These are phyloP conservation scores for Acidiella bohemica DNA, from an alignment of 495 filamentous ascomycete species.

Conservation along the genomic window DNA sequence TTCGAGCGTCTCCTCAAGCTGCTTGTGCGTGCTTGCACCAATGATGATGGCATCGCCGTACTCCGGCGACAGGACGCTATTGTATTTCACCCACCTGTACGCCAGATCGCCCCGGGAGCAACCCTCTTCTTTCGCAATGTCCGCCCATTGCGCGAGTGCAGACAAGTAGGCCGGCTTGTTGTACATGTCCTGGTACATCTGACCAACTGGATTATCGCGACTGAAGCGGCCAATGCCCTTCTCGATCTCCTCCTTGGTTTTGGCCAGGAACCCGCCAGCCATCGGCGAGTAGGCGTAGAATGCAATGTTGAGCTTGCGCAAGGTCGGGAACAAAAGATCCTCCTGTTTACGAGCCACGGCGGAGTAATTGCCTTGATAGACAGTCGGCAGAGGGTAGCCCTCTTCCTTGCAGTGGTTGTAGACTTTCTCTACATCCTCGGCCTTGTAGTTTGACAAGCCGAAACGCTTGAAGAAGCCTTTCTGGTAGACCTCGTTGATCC, in stretches of 20 bases:
- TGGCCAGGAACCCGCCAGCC: conserved; percentile 28
- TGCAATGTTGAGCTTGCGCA: conserved; percentile 23
- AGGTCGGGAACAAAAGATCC: conserved; percentile 25
- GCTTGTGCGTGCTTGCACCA: conserved; percentile 26
- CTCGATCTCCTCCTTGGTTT: conserved; percentile 24
- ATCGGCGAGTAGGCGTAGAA: conserved; percentile 32
- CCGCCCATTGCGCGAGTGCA: conserved; percentile 24
- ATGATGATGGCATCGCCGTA: conserved; percentile 17
- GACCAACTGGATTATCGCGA: conserved; percentile 6
- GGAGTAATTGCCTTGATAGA: conserved; percentile 35
- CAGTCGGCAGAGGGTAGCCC: conserved; percentile 33
- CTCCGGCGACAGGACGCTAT: conserved; percentile 9
- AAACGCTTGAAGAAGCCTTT: conserved; percentile 35
- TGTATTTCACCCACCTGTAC: conserved; percentile 18
- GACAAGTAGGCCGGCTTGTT: conserved; percentile 42
- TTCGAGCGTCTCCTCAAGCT: conserved; percentile 39
- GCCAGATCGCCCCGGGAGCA: conserved; percentile 36
- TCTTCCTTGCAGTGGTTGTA: conserved; percentile 30
- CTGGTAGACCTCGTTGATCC: conserved; percentile 31
- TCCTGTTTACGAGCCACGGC: conserved; percentile 27
- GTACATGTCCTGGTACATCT: conserved; percentile 34
- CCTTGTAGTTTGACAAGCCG: conserved; percentile 37
- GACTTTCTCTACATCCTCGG: conserved; percentile 33
- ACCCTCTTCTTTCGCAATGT: conserved; percentile 35
- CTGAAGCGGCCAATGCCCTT: conserved; percentile 15